A percentile compares a stretch with the other conserved stretches of the same genome.
Conservation (phyloP, 352 stramenopile genomes). For the Pythium grandisporangium region DNA sequence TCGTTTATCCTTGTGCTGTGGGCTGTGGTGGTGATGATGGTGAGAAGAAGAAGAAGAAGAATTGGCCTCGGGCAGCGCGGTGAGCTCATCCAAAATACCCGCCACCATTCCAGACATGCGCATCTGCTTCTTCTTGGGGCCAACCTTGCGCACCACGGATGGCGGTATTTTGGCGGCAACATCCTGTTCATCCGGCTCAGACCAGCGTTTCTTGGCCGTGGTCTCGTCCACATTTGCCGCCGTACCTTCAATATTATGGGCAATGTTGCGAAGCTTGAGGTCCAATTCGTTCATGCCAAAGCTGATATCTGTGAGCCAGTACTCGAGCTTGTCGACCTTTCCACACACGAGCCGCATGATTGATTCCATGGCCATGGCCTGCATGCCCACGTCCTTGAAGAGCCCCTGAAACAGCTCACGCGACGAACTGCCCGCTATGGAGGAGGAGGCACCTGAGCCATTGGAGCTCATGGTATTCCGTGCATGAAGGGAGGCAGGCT, state of each 20-base stretch:
- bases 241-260: constrained; percentile 76
- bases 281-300: constrained; percentile 72
- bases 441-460: no score
- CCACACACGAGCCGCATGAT: constrained; percentile 59
- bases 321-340: constrained; percentile 68
- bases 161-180: background rate
- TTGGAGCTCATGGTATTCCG: no score
- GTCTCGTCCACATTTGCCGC: constrained; percentile 50
- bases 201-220: constrained; percentile 29
- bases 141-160: constrained; percentile 44
- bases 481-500: no score
- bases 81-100: constrained; percentile 41
- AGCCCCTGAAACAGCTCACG: constrained; percentile 57
- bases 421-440: no score
- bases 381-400: constrained; percentile 61
- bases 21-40: no score
- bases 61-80: background rate
- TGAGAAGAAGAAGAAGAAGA: background rate
- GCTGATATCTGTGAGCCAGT: constrained; percentile 63
- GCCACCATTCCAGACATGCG: constrained; percentile 58
- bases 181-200: constrained; percentile 22
- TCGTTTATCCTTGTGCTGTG: background rate
- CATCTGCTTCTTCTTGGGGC: constrained; percentile 30
- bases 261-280: constrained; percentile 65
- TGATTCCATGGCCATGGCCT: constrained; percentile 67